Evolutionary conservation across 331 rosid species (phyloP), one percentile per base, ranked within the genome.

Genomic region (Arachis monticola): DNA sequence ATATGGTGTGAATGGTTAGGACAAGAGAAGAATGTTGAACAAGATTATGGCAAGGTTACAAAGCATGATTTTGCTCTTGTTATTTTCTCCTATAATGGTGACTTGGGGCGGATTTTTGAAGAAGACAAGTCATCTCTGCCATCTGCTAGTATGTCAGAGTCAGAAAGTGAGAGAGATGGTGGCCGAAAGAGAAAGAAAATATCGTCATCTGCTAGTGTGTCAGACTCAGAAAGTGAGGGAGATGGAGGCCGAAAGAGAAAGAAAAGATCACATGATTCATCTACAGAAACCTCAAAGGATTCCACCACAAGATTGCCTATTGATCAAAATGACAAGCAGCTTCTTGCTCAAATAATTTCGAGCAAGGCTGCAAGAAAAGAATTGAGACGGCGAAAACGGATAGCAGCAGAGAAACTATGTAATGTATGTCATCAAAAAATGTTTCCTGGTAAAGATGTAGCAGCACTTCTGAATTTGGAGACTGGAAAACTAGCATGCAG

Each of bases 1-100:
- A 82, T 93, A 64, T 93, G 98, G 98, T 93, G 98, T 31, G 97
- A 93, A 80, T 93, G 98, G 98, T 77, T 91, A 72, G 98, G 97
- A 50, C 74, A 80, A 75, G 80, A 67, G 65, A 35, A 53, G 59
- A 11, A 35, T 12, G 83, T 11, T 67, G 72, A 76, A 30, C 85
- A 71, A 30, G 75, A 78, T 56, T 69, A 52, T 12, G 27, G 42
- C 41, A 69, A 78, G 72, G 80, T 84, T 79, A 85, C 88, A 60
- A 84, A 75, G 80, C 97, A 88, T 67, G 84, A 83, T 57, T 88
- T 74, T 69, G 97, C 90, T 5, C 53, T 93, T 31, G 85, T 91
- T 72, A 78, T 82, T 84, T 93, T 93, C 71, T 31, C 83, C 58
- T 91, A 91, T 40, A 77, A 86, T 84, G 83, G 83, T 65, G 89